Base-by-base conservation (phyloP, 2,329 filamentous ascomycete species). In the Xylaria arbuscula region DNA sequence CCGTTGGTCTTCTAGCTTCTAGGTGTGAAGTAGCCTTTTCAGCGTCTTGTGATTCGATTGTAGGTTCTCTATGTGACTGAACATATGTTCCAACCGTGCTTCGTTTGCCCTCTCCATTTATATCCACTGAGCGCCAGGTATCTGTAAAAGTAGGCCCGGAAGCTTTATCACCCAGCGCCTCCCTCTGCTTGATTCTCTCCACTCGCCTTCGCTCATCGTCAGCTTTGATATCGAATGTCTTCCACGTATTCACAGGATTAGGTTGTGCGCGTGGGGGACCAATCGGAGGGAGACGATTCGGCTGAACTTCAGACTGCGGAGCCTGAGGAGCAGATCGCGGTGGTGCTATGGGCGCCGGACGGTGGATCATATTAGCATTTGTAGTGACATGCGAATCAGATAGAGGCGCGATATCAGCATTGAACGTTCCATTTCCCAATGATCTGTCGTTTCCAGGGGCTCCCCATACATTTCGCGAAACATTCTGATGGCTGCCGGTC, bases 361-460 rank as follows among this genome's bases (percentile, higher is more conserved):
- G 79, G 68, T 71, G 73, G 9, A 78, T 71, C 3, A 80, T 73
- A 54, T 76, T 78, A 15, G 76, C 72, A 28, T 79, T 73, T 40
- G 79, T 78, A 3, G 80, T 67, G 9, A 75, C 80, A 65, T 73
- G 78, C 57, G 83, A 78, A 61, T 82, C 81, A 13, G 86, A 80
- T 19, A 84, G 77, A 53, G 83, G 82, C 34, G 84, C 85, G 60
- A 91, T 83, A 72, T 89, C 88, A 13, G 88, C 84, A 65, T 87
- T 89, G 75, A 94, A 94, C 0, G 91, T 93, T 51, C 92, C 92
- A 77, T 94, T 94, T 3, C 92, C 92, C 22, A 94, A 88, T 11
- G 88, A 89, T 62, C 89, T 86, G 72, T 92, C 89, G 73, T 87
- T 90, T 63, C 88, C 88, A n/a, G 89, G 90, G 51, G 91, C 88